A percentile compares a stretch with the other conserved stretches of the same genome.
phyloP scores from a whole-genome alignment of 495 filamentous ascomycete genomes.

The Talaromyces proteolyticus region DNA sequence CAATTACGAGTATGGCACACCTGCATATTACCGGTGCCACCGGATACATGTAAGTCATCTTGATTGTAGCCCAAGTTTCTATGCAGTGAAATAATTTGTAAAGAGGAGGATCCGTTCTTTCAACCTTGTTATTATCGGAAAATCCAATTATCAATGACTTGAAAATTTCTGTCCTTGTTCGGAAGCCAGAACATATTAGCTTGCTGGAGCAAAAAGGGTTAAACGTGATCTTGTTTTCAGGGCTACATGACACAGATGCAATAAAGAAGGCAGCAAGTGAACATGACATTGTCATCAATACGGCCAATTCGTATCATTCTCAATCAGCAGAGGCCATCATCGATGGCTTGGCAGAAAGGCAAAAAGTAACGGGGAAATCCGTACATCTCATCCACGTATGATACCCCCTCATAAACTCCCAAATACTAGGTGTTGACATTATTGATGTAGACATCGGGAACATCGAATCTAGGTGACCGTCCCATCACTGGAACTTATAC shows the following conservation, averaged over 20 bases:
- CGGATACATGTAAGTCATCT: constrained; percentile 5
- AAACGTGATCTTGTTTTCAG: not conserved
- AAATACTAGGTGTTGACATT: not conserved
- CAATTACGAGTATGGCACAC: not conserved
- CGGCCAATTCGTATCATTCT: constrained; percentile 23
- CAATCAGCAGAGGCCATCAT: constrained; percentile 23
- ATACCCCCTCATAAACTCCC: not conserved
- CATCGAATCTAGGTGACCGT: constrained; percentile 39
- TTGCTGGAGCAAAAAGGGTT: not conserved
- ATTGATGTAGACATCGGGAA: constrained; percentile 30
- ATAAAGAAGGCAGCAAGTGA: constrained; percentile 11
- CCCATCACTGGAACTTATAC: constrained; percentile 26
- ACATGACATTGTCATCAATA: constrained; percentile 21
- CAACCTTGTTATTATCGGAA: not conserved
- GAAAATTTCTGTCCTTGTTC: not conserved
- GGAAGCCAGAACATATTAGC: not conserved
- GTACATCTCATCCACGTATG: constrained; percentile 20
- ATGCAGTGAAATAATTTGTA: not conserved
- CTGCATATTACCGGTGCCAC: constrained; percentile 6
- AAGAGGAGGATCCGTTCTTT: not conserved
- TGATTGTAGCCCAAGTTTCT: not conserved
- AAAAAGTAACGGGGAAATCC: constrained; percentile 20
- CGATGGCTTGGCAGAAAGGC: constrained; percentile 26
- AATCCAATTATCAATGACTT: not conserved
- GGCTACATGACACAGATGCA: not conserved